A percentile compares a stretch with the other conserved stretches of the same genome.
Conservation (phyloP, 1,284 basidiomycete species). For the Lignosus rhinocerotis region DNA sequence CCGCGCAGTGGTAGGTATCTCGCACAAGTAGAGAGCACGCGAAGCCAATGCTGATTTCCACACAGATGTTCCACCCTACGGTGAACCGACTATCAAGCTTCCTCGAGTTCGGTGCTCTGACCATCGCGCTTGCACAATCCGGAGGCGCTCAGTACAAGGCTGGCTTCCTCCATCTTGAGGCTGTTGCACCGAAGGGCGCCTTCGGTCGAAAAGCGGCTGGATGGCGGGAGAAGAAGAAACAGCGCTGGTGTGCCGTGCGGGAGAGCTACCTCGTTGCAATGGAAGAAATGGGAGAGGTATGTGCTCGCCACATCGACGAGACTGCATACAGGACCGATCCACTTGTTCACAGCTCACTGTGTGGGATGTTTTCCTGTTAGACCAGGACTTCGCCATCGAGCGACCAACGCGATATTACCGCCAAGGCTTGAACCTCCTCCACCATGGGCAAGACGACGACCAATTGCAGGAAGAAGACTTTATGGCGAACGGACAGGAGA, state of each 20-base stretch:
- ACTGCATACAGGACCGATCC: not conserved
- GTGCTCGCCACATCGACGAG: conserved; percentile 21
- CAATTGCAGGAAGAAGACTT: conserved; percentile 29
- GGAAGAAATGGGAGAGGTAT: conserved; percentile 84
- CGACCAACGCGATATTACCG: conserved; percentile 76
- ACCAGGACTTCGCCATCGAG: conserved; percentile 88
- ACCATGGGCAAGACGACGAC: conserved; percentile 31
- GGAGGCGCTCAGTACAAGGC: conserved; percentile 90
- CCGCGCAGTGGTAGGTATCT: conserved; percentile 74
- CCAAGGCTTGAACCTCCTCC: conserved; percentile 69
- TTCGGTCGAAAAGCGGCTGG: conserved; percentile 66
- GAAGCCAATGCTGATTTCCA: not conserved
- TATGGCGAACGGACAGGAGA: conserved; percentile 24
- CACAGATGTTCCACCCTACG: conserved; percentile 94
- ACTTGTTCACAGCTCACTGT: conserved; percentile 55
- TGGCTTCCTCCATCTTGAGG: conserved; percentile 73
- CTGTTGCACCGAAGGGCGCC: conserved; percentile 47
- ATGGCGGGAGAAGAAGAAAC: conserved; percentile 72
- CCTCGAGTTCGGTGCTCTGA: conserved; percentile 91
- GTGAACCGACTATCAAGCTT: conserved; percentile 93
- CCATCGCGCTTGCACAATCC: conserved; percentile 79
- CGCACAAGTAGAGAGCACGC: not conserved
- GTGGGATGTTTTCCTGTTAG: conserved; percentile 95
- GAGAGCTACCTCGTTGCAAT: conserved; percentile 92
- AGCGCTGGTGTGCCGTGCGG: conserved; percentile 92